phyloP scores from a whole-genome alignment of 768 basidiomycete species.

The Saitozyma podzolica region DNA sequence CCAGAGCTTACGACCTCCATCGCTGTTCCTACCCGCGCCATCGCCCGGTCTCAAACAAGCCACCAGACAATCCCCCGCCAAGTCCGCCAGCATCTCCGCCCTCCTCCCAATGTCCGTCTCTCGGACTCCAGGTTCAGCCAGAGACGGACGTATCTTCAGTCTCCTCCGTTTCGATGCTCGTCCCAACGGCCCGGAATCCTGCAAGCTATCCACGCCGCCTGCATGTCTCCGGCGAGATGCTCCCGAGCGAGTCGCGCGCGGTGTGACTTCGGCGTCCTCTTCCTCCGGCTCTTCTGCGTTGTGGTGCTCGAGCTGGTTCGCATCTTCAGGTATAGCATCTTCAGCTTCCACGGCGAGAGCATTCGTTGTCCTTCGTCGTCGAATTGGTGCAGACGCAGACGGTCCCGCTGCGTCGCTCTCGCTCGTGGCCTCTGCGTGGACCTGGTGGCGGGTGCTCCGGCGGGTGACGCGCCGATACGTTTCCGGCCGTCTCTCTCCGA shows the following conservation, averaged over 20 bases:
- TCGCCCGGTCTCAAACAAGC: conserved; percentile 17
- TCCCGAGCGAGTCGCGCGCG: background rate
- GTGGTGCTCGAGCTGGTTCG: too few species aligned
- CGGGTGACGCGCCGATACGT: too few species aligned
- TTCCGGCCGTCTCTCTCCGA: too few species aligned
- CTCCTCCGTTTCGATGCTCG: background rate
- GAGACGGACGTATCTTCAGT: background rate
- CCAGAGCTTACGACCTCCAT: conserved; percentile 9
- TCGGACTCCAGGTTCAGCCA: conserved; percentile 3
- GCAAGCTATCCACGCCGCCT: too few species aligned
- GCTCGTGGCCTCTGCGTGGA: too few species aligned
- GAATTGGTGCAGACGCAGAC: too few species aligned
- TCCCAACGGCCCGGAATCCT: background rate
- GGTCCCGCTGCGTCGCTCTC: too few species aligned
- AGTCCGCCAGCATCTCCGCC: conserved; percentile 24
- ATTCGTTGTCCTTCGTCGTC: too few species aligned
- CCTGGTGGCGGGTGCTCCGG: too few species aligned
- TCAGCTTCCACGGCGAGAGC: too few species aligned
- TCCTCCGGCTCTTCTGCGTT: too few species aligned
- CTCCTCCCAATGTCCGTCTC: conserved; percentile 26
- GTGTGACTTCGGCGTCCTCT: background rate
- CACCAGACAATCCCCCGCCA: conserved; percentile 37
- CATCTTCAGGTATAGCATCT: too few species aligned
- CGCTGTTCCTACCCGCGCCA: conserved; percentile 1
- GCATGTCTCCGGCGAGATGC: background rate